Evolutionary conservation across 106 monocot species (phyloP).

Genomic region (Iris macrosiphon): DNA sequence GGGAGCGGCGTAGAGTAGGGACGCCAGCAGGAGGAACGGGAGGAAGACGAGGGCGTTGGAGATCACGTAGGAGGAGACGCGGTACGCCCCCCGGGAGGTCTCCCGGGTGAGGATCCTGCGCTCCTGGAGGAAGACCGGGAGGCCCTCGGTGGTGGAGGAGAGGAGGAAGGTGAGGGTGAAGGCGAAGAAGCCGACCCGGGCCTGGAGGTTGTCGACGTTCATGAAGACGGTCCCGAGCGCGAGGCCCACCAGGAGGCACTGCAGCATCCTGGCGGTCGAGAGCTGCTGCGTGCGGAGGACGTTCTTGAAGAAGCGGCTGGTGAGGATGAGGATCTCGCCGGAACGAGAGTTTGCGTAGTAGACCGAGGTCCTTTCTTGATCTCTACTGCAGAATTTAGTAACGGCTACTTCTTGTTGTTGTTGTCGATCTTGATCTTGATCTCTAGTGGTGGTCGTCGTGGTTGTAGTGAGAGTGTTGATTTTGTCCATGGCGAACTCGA

Average conservation of each 20-base stretch:
- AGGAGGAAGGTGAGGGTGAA: constrained; percentile 89
- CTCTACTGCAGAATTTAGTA: background rate
- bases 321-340: constrained; percentile 46
- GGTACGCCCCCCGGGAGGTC: constrained; percentile 67
- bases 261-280: constrained; percentile 60
- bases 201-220: constrained; percentile 42
- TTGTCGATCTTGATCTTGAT: no score
- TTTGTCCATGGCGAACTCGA: constrained; percentile 83
- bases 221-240: constrained; percentile 71
- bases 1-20: constrained; percentile 57
- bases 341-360: constrained; percentile 46
- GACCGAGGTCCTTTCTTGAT: no score
- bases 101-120: constrained; percentile 60
- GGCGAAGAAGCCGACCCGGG: constrained; percentile 79
- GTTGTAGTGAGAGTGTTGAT: constrained; percentile 8
- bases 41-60: constrained; percentile 62
- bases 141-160: constrained; percentile 76
- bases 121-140: constrained; percentile 82
- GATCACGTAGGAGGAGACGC: constrained; percentile 79
- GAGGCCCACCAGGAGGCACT: constrained; percentile 46
- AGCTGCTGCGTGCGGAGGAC: constrained; percentile 66
- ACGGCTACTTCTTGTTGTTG: no score
- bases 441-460: no score
- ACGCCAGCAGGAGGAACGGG: constrained; percentile 53
- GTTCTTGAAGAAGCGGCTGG: constrained; percentile 63